Conservation (phyloP, 352 stramenopile genomes). For the Phytophthora europaea region DNA sequence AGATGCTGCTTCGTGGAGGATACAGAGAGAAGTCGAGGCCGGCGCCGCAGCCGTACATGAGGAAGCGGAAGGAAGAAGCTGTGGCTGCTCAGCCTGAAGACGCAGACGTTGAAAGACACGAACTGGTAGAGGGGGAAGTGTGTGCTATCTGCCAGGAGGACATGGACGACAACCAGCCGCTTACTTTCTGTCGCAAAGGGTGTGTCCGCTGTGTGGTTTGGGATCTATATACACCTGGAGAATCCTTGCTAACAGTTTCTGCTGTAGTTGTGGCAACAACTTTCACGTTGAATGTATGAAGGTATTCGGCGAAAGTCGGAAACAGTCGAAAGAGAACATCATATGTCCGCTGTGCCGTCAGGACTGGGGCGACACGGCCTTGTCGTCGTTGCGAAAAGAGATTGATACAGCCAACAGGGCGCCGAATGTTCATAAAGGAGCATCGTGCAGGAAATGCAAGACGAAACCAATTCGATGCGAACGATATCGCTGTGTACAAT, state of each 20-base stretch:
- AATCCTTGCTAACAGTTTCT: slow-evolving; percentile 8
- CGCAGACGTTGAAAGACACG: slow-evolving; percentile 50
- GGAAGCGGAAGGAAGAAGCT: slow-evolving; percentile 42
- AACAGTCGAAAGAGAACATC: slow-evolving; percentile 87
- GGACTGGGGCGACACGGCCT: slow-evolving; percentile 77
- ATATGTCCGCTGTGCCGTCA: slow-evolving; percentile 87
- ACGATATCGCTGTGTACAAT: slow-evolving; percentile 85
- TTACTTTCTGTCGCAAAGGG: slow-evolving; percentile 84
- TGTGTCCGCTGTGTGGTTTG: slow-evolving; percentile 53
- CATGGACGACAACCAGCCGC: slow-evolving; percentile 64
- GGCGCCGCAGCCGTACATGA: slow-evolving; percentile 51
- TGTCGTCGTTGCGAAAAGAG: slow-evolving; percentile 75
- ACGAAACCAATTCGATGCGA: slow-evolving; percentile 80
- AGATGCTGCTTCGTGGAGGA: slow-evolving; percentile 71
- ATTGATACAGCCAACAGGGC: slow-evolving; percentile 79
- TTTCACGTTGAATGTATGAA: slow-evolving; percentile 68
- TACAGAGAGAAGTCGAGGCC: slow-evolving; percentile 56
- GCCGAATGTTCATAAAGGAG: slow-evolving; percentile 79
- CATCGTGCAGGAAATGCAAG: slow-evolving; percentile 77
- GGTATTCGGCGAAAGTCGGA: slow-evolving; percentile 83
- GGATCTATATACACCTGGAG: background rate
- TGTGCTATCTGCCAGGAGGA: slow-evolving; percentile 90
- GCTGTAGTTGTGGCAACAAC: slow-evolving; percentile 44
- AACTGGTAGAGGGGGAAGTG: slow-evolving; percentile 79
- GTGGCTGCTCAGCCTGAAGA: slow-evolving; percentile 33